Conservation (phyloP, 257 asterid species). For the Solanum appendiculatum region DNA sequence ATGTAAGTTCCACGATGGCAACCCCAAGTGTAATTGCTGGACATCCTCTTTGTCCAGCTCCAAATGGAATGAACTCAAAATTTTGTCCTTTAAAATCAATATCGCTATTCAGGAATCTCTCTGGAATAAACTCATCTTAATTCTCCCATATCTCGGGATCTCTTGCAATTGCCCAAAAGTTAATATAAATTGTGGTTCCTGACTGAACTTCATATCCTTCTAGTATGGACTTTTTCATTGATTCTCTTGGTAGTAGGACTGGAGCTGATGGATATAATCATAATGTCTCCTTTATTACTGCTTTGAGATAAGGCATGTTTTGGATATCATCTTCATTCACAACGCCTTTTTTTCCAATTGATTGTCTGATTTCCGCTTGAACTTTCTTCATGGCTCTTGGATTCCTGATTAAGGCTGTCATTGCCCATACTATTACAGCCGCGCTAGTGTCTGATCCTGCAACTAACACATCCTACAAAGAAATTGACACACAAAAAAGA, state of each 20-base stretch:
- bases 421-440: not conserved
- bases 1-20: not conserved
- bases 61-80: not conserved
- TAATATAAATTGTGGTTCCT: not conserved
- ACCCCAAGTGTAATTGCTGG: not conserved
- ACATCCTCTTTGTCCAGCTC: not conserved
- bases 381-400: not conserved
- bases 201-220: not conserved
- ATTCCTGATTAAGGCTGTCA: not conserved
- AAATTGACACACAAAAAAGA: too few relatives aligned
- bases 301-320: not conserved
- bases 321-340: not conserved
- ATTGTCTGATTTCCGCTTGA: not conserved
- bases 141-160: not conserved
- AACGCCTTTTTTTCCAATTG: not conserved
- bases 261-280: not conserved
- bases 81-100: not conserved
- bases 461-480: too few relatives aligned
- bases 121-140: not conserved
- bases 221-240: not conserved
- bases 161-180: not conserved
- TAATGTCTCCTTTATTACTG: not conserved
- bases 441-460: too few relatives aligned
- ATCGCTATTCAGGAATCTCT: not conserved
- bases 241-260: not conserved